Percentiles rank a stretch among this genome's conserved stretches.
phyloP scores from a whole-genome alignment of 306 rosid genomes.

The Begonia fuchsioides region DNA sequence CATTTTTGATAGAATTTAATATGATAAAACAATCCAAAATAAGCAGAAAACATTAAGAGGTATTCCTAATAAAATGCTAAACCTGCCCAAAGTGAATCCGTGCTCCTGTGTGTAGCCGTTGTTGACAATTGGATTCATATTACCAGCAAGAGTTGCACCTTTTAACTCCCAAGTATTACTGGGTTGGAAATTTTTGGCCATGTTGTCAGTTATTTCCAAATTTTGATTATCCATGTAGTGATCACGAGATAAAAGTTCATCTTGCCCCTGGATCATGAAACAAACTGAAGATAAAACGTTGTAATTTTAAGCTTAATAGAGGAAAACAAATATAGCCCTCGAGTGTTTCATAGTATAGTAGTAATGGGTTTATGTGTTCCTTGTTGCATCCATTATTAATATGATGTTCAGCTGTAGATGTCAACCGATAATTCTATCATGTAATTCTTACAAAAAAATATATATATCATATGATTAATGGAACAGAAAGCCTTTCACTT shows the following conservation, averaged over 20 bases:
- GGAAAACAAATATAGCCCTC: not conserved
- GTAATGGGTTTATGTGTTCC: conserved; percentile 36
- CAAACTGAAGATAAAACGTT: too few relatives aligned
- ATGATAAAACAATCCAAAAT: too few relatives aligned
- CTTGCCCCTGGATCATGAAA: too few relatives aligned
- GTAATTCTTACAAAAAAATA: conserved; percentile 9
- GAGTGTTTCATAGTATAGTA: conserved; percentile 9
- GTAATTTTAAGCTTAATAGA: not conserved
- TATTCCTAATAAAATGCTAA: too few relatives aligned
- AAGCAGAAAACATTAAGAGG: too few relatives aligned
- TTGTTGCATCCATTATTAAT: conserved; percentile 31
- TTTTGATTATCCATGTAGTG: conserved; percentile 1
- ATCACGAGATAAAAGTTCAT: not conserved
- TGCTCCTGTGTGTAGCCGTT: too few relatives aligned
- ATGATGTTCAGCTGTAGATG: conserved; percentile 25
- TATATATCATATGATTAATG: not conserved
- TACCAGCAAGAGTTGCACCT: conserved; percentile 1
- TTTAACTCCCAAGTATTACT: conserved; percentile 1
- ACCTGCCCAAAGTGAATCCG: too few relatives aligned
- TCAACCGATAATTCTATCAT: conserved; percentile 69
- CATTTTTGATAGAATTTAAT: too few relatives aligned
- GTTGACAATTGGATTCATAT: conserved; percentile 3
- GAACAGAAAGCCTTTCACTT: conserved; percentile 5
- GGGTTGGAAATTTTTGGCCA: not conserved
- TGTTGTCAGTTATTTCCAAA: conserved; percentile 7